Percentiles rank a stretch among this genome's conserved stretches.
Evolutionary conservation across 2,329 filamentous ascomycete genomes (phyloP).

Genomic region (Drechmeria coniospora): DNA sequence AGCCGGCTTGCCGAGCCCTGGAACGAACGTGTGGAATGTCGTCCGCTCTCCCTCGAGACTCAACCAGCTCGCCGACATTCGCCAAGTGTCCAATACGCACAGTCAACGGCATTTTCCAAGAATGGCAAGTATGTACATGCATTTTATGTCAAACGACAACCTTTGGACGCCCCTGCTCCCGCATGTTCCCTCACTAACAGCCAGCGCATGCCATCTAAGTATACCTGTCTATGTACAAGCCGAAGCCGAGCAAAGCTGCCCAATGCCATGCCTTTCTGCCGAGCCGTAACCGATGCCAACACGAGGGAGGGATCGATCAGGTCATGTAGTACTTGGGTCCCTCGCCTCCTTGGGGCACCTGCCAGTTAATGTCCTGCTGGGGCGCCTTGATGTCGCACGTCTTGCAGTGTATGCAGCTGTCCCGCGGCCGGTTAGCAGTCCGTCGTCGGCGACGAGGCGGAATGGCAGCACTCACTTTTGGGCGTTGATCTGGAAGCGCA

Average conservation of each 20-base stretch:
- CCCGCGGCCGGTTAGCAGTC: not conserved
- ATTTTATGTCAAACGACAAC: too few species aligned
- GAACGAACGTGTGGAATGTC: slow-evolving; percentile 6
- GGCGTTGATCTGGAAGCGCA: slow-evolving; percentile 92
- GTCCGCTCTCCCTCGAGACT: not conserved
- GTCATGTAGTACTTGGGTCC: slow-evolving; percentile 59
- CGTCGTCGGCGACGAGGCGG: not conserved
- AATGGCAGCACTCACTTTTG: slow-evolving; percentile 61
- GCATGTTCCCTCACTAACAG: too few species aligned
- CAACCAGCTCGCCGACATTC: too few species aligned
- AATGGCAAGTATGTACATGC: too few species aligned
- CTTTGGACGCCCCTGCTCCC: not conserved
- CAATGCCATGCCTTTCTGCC: too few species aligned
- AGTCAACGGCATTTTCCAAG: too few species aligned
- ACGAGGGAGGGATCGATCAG: too few species aligned
- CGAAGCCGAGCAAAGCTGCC: not conserved
- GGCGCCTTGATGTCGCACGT: slow-evolving; percentile 99
- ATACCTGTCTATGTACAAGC: slow-evolving; percentile 1
- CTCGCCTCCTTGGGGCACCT: slow-evolving; percentile 83
- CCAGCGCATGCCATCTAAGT: too few species aligned
- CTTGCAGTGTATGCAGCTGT: slow-evolving; percentile 96
- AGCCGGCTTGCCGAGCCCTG: not conserved
- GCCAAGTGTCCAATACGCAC: too few species aligned
- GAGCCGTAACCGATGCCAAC: too few species aligned
- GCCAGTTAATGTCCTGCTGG: slow-evolving; percentile 93